Base-by-base conservation (phyloP, 2,329 filamentous ascomycete species). In the Diaporthe longicolla region DNA sequence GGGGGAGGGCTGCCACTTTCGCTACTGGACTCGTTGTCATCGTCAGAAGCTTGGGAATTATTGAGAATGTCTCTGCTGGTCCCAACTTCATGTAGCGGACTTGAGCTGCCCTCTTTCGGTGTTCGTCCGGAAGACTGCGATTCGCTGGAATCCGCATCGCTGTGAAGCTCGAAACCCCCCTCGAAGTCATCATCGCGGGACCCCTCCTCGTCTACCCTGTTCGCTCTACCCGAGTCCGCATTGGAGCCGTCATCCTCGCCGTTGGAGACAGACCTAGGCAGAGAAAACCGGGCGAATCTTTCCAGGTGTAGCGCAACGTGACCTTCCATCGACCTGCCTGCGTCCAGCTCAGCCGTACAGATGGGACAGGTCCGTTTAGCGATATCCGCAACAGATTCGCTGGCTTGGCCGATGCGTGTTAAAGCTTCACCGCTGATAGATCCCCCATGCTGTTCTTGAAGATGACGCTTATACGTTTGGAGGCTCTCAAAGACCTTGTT, bases 231-330 rank as follows among this genome's bases (percentile, higher is more conserved):
- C 26, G 65, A 69, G 21, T 69, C 65, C 8, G 65, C 65, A 7
- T 29, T 43, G 1, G 65, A 69, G 15, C 32, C 37, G 19, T 61
- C 54, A 7, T 48, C 37, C 8, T 43, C 69, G 37, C 35, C 11
- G 21, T 9, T 9, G n/a, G n/a, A n/a, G 19, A 50, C 24, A 26
- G 69, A 71, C 8, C 69, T 35, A 9, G 69, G 69, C 4, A 71
- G 24, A 19, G 69, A 50, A 45, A 71, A 71, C 1, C 37, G 40
- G 9, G 69, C 69, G 15, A 71, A 48, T 32, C 21, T 45, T 48
- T 71, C 69, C 37, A 71, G 8, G 59, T 71, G 54, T 0, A 71
- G 69, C 24, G 69, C 69, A 26, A 71, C n/a, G 26, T 71, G 69
- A 21, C n/a, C 17, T 6, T 70, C 50, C 54, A 59, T 32, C 21